These are phyloP conservation scores for Panicum hallii DNA, from an alignment of 202 grass and related monocot genomes.

Conservation along the genomic window DNA sequence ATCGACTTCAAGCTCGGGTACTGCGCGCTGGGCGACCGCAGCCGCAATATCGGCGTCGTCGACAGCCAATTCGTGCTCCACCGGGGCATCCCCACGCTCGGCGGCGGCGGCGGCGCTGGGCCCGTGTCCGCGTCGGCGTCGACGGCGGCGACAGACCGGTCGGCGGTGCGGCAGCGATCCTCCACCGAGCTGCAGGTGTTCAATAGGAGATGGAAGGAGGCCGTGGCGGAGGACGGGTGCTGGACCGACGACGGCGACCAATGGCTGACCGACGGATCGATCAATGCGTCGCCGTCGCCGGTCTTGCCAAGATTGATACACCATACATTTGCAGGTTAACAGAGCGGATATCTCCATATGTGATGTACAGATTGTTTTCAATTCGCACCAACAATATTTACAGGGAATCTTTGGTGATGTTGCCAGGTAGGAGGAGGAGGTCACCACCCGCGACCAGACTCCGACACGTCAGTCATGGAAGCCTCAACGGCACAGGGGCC, in stretches of 20 bases:
- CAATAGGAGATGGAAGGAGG: conserved; percentile 67
- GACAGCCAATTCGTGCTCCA: conserved; percentile 81
- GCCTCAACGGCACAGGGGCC: not conserved
- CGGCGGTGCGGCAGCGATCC: conserved; percentile 61
- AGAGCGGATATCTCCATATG: too few relatives aligned
- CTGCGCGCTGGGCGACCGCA: conserved; percentile 73
- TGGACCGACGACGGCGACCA: conserved; percentile 54
- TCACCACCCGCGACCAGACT: not conserved
- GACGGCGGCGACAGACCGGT: conserved; percentile 19
- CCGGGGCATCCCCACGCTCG: conserved; percentile 69
- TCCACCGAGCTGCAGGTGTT: conserved; percentile 68
- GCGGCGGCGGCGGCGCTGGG: conserved; percentile 54
- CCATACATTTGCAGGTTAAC: too few relatives aligned
- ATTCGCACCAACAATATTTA: too few relatives aligned
- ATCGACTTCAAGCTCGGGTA: conserved; percentile 92
- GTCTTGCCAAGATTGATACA: conserved; percentile 15
- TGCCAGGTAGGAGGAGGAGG: not conserved
- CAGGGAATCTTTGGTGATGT: too few relatives aligned
- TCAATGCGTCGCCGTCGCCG: not conserved
- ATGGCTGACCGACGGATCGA: not conserved
- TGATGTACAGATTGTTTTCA: too few relatives aligned
- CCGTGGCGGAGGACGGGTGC: conserved; percentile 57
- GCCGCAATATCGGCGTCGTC: conserved; percentile 65
- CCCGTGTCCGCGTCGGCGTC: not conserved
- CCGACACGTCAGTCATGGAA: conserved; percentile 18